A percentile compares a stretch with the other conserved stretches of the same genome.
These are phyloP conservation scores for Vickermania spadyakhi DNA, from an alignment of 208 protist species.

Conservation along the genomic window DNA sequence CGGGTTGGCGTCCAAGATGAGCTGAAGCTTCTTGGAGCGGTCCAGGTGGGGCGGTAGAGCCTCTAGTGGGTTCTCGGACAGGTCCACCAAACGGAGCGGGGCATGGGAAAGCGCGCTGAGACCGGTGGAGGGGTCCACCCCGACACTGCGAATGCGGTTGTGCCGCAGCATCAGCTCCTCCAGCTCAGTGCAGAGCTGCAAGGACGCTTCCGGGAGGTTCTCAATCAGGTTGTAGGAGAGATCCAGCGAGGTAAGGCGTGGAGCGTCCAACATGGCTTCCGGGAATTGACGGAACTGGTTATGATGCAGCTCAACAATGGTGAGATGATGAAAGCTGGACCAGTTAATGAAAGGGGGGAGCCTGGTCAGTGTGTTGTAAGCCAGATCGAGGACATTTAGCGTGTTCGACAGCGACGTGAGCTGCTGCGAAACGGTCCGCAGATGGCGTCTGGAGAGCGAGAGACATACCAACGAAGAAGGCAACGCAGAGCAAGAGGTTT, in stretches of 20 bases:
- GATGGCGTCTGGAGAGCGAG: background rate
- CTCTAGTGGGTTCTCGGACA: constrained; percentile 56
- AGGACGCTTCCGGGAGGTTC: constrained; percentile 27
- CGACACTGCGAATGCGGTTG: constrained; percentile 51
- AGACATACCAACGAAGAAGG: background rate
- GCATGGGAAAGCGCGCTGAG: constrained; percentile 46
- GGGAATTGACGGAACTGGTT: constrained; percentile 56
- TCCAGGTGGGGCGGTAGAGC: constrained; percentile 38
- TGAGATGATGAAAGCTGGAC: constrained; percentile 28
- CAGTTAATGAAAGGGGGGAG: constrained; percentile 20
- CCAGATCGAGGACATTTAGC: constrained; percentile 19
- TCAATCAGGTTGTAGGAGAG: constrained; percentile 64
- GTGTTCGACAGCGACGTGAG: constrained; percentile 16
- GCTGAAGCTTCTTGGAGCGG: constrained; percentile 38
- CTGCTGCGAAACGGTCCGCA: constrained; percentile 4
- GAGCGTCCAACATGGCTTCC: constrained; percentile 37
- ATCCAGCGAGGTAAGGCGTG: constrained; percentile 50
- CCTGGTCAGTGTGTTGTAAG: constrained; percentile 28
- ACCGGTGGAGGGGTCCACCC: constrained; percentile 6
- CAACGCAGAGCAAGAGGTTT: too few relatives aligned
- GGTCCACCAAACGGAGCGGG: constrained; percentile 48
- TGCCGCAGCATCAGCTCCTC: constrained; percentile 50
- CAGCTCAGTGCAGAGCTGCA: constrained; percentile 21
- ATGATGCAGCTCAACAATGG: constrained; percentile 37
- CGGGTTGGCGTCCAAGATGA: constrained; percentile 65